Percentiles rank a stretch among this genome's conserved stretches.
Conservation (phyloP, 2,329 filamentous ascomycete genomes). For the Aureobasidium vineae region DNA sequence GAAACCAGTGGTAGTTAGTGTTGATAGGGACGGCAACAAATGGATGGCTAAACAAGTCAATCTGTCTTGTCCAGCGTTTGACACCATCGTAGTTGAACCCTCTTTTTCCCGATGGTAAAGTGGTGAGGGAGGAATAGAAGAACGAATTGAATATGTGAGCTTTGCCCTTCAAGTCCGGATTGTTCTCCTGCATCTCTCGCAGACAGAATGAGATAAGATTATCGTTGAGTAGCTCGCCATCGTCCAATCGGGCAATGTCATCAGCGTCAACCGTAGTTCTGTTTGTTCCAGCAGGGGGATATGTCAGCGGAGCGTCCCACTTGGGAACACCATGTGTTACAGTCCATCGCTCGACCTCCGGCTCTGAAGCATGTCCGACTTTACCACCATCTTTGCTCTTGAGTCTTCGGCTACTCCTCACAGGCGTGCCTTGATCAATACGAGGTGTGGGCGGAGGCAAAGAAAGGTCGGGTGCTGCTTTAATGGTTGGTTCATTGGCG, state of each 20-base stretch:
- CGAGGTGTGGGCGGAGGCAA: conserved; percentile 1
- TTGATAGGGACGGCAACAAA: conserved; percentile 93
- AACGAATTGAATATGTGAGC: conserved; percentile 92
- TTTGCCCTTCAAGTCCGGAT: conserved; percentile 48
- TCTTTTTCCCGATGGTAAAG: conserved; percentile 51
- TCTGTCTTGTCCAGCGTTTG: conserved; percentile 79
- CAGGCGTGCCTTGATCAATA: background rate
- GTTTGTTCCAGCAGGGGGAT: conserved; percentile 57
- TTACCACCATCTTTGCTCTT: background rate
- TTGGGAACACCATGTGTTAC: background rate
- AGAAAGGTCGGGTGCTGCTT: background rate
- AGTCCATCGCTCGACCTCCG: conserved; percentile 14
- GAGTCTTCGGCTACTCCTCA: conserved; percentile 8
- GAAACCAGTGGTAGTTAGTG: conserved; percentile 82
- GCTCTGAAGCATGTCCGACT: background rate
- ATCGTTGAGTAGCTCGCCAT: conserved; percentile 87
- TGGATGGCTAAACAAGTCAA: conserved; percentile 81
- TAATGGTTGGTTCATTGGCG: background rate
- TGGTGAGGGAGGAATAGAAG: conserved; percentile 78
- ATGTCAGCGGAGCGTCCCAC: conserved; percentile 56
- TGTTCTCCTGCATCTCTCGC: conserved; percentile 45
- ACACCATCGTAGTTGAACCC: conserved; percentile 81
- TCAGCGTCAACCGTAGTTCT: conserved; percentile 65
- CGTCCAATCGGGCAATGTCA: conserved; percentile 76
- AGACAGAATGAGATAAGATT: conserved; percentile 88